Base-by-base conservation (phyloP, 202 grass and related monocot species). In the Carex sylvatica region DNA sequence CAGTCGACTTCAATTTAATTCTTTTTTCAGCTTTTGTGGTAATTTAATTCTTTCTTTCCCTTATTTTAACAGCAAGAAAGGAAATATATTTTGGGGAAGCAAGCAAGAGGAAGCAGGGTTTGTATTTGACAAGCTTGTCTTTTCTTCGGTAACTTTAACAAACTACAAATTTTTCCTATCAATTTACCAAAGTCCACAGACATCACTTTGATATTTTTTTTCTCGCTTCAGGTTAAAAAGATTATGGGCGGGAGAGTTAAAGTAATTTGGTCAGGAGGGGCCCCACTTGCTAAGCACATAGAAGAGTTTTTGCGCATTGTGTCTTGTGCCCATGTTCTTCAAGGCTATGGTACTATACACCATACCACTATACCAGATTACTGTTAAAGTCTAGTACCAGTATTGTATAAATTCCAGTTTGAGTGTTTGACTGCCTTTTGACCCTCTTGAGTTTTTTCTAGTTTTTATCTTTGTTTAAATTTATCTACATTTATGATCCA, bases 271-370 rank as follows among this genome's bases (percentile, higher is more conserved):
- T 97, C 94, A 16, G 94, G 94, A 5, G 92, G 89, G 81, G 90
- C 92, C 74, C 94, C 94, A 61, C 74, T 97, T 28, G 82, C 92
- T 71, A 84, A 78, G 70, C 90, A 97, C 81, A 90, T 97, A 11
- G 94, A 97, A 72, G 85, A 91, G 74, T 97, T 83, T 70, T 40
- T 97, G 68, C 87, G 94, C 46, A 90, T 97, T 44, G 92, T 94
- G 35, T 85, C 94, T 71, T 94, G 94, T 85, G 84, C 94, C 40
- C 88, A 89, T 88, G 92, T 97, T 85, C 85, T 94, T 81, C 94
- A 97, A 86, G 94, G 94, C 84, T 97, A 97, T 40, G 94, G 94
- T 97, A 40, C 38, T 6, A 89, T 83, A 70, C 61, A 59, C 28
- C 0, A 28, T 28, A 28, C 28, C 28, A 28, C 55, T 69, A 15